Evolutionary conservation across 2,329 filamentous ascomycete genomes (phyloP).

Genomic region (Podosphaera leucotricha): DNA sequence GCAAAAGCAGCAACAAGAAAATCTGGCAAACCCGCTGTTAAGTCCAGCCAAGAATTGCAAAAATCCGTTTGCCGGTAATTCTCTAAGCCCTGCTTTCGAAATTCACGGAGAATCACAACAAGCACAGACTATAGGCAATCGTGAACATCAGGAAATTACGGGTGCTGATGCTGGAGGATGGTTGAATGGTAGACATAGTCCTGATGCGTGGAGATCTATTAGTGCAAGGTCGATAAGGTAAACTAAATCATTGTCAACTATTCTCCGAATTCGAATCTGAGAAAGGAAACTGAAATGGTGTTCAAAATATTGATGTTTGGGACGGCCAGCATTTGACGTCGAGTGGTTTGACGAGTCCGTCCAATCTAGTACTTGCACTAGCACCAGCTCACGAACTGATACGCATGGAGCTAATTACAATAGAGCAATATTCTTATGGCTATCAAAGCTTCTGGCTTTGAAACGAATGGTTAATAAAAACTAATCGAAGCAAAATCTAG

Average conservation of each 20-base stretch:
- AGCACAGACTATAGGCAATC: slow-evolving; percentile 16
- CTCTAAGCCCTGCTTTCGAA: not conserved
- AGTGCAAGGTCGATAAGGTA: slow-evolving; percentile 15
- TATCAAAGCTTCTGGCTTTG: not conserved
- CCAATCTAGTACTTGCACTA: not conserved
- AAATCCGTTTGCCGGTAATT: slow-evolving; percentile 14
- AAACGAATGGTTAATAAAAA: not conserved
- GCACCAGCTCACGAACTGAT: not conserved
- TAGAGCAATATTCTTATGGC: not conserved
- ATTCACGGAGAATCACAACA: slow-evolving; percentile 7
- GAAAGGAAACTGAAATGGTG: not conserved
- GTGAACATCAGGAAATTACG: slow-evolving; percentile 48
- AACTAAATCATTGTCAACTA: not conserved
- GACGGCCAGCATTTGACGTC: not conserved
- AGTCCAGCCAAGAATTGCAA: slow-evolving; percentile 8
- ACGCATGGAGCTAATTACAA: not conserved
- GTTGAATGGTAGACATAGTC: slow-evolving; percentile 51
- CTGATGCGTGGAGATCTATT: slow-evolving; percentile 56
- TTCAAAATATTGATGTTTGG: not conserved
- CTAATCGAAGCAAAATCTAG: not conserved
- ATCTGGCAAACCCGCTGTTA: slow-evolving; percentile 5
- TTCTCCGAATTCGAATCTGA: not conserved
- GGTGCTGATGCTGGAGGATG: slow-evolving; percentile 22
- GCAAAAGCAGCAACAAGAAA: not conserved
- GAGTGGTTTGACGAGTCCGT: not conserved